A percentile compares a stretch with the other conserved stretches of the same genome.
Conservation (phyloP, 257 asterid species). For the Solanum tarapatanum region DNA sequence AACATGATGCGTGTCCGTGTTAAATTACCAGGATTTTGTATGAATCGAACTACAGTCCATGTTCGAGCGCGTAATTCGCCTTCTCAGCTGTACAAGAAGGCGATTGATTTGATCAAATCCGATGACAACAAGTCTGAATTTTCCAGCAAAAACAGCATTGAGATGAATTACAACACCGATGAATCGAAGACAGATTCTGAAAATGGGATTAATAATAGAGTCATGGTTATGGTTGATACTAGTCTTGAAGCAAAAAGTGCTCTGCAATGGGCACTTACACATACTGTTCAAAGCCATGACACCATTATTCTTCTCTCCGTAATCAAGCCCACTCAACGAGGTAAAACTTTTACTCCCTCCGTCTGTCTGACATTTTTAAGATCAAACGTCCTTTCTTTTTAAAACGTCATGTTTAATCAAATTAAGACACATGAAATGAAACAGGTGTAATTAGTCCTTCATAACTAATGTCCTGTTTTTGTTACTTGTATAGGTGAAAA, state of each 20-base stretch:
- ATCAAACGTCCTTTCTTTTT: background rate
- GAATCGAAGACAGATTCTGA: slow-evolving; percentile 21
- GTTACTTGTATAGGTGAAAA: slow-evolving; percentile 28
- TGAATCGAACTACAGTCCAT: slow-evolving; percentile 30
- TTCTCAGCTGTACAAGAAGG: slow-evolving; percentile 23
- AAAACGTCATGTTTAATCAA: background rate
- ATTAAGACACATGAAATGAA: background rate
- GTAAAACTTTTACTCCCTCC: background rate
- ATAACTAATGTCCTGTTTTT: background rate
- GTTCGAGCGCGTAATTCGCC: slow-evolving; percentile 48
- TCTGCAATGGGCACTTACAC: slow-evolving; percentile 82
- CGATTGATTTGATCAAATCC: slow-evolving; percentile 13
- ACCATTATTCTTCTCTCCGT: slow-evolving; percentile 58
- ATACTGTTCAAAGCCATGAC: slow-evolving; percentile 64
- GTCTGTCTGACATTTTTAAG: background rate
- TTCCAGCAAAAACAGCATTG: slow-evolving; percentile 23
- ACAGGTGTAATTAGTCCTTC: background rate
- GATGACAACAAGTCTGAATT: slow-evolving; percentile 18
- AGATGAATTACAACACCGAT: slow-evolving; percentile 22
- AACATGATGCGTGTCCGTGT: slow-evolving; percentile 6
- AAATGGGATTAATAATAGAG: slow-evolving; percentile 54
- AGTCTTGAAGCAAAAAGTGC: slow-evolving; percentile 56
- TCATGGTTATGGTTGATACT: slow-evolving; percentile 77
- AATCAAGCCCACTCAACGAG: slow-evolving; percentile 30
- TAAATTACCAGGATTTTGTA: slow-evolving; percentile 40